Base-by-base conservation (phyloP, 768 basidiomycete genomes). In the Galerina marginata region DNA sequence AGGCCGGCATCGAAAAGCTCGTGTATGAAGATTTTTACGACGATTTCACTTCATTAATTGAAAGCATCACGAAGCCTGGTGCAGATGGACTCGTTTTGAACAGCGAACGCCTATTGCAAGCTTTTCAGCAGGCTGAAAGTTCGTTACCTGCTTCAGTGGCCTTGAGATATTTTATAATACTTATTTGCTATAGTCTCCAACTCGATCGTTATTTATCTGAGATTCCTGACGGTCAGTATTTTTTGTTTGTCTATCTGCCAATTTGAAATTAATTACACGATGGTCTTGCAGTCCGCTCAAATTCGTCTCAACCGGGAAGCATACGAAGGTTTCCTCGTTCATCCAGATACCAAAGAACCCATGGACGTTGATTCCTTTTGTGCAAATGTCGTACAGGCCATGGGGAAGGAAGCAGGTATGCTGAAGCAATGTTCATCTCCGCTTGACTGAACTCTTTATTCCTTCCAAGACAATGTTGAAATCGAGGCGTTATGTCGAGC, bases 21-120 rank as follows among this genome's bases (percentile, higher is more conserved):
- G 86, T 92, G 26, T 92, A 81, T 64, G 91, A 86, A 60, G 90
- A 93, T 68, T 92, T 91, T 68, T 88, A 89, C 66, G 86, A 89
- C 6, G 77, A 81, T n/a, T 75, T 95, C 43, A 71, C 77, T 6
- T 69, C 74, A 7, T 67, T 95, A 6, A 77, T 92, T 65, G 69
- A 77, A 45, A 74, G 69, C 42, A 74, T 87, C 62, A 62, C 78
- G 42, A 69, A 71, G 2, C 76, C 78, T 3, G 74, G 79, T 43
- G 55, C 69, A 15, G 65, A 75, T 20, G 79, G 78, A 47, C 56
- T 66, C 3, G 54, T 49, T 11, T 62, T 85, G 58, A 83, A 78
- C 4, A 68, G 71, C 2, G 67, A 67, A 2, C 59, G 66, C 0
- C 74, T 90, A 1, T 68, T 89, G 38, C 66, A 78, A 36, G 77